phyloP scores from a whole-genome alignment of 345 rosid species.

The Pugionium dolabratum region DNA sequence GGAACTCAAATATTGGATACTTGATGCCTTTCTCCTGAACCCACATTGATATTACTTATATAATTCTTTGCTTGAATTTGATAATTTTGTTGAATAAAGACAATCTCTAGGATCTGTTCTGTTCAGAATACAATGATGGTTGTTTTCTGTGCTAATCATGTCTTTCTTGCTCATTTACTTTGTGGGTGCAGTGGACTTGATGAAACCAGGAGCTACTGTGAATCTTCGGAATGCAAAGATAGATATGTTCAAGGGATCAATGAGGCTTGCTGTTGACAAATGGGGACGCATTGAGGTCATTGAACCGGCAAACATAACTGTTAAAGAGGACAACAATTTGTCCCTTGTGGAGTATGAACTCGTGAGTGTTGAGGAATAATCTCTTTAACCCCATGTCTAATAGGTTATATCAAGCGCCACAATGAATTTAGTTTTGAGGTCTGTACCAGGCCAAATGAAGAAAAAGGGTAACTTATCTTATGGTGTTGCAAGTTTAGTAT shows the following conservation, averaged over 20 bases:
- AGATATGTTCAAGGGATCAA: constrained; percentile 57
- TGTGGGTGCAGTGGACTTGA: constrained; percentile 44
- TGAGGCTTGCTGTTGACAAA: constrained; percentile 65
- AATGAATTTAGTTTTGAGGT: constrained; percentile 26
- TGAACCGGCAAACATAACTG: constrained; percentile 43
- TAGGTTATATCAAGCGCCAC: constrained; percentile 13
- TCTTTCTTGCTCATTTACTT: background rate
- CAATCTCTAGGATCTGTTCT: background rate
- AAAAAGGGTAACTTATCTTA: constrained; percentile 9
- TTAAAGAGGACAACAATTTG: constrained; percentile 51
- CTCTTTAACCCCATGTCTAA: constrained; percentile 1
- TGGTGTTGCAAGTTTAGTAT: constrained; percentile 28
- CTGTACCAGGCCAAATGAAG: background rate
- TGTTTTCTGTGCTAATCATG: background rate
- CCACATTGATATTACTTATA: background rate
- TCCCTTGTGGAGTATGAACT: constrained; percentile 59
- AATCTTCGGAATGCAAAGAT: constrained; percentile 57
- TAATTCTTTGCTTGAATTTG: background rate
- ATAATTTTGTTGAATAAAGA: background rate
- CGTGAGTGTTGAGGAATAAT: constrained; percentile 54
- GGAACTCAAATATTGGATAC: background rate
- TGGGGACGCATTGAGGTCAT: constrained; percentile 55
- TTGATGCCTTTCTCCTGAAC: background rate
- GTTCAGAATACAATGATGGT: background rate
- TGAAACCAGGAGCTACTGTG: constrained; percentile 52